Percentiles rank a stretch among this genome's conserved stretches.
Conservation (phyloP, 495 filamentous ascomycete species). For the Aspergillus cavernicola region DNA sequence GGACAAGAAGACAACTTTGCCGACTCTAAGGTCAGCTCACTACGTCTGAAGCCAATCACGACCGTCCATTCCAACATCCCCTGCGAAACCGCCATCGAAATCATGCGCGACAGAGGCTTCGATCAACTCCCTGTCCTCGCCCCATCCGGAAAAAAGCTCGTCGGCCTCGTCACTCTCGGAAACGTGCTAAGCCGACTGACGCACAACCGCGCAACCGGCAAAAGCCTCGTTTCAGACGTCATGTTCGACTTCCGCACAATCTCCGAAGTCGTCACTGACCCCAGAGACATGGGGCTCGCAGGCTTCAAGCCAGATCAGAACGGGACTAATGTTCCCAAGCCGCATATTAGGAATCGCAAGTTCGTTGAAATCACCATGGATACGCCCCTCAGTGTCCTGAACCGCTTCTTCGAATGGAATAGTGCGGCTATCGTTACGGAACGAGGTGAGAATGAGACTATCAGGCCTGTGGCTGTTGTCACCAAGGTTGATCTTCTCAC, state of each 20-base stretch:
- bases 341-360: slow-evolving; percentile 50
- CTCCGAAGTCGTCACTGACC: slow-evolving; percentile 82
- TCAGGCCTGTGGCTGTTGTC: slow-evolving; percentile 84
- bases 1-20: slow-evolving; percentile 55
- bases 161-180: slow-evolving; percentile 88
- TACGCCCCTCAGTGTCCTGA: slow-evolving; percentile 77
- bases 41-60: slow-evolving; percentile 88
- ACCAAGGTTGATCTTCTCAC: slow-evolving; percentile 94
- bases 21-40: slow-evolving; percentile 69
- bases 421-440: slow-evolving; percentile 92
- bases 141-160: slow-evolving; percentile 62
- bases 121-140: slow-evolving; percentile 91
- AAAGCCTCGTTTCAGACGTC: slow-evolving; percentile 73
- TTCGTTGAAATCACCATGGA: slow-evolving; percentile 94
- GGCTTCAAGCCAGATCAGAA: slow-evolving; percentile 8
- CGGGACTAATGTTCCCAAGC: slow-evolving; percentile 8
- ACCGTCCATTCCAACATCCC: slow-evolving; percentile 64
- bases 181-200: slow-evolving; percentile 91
- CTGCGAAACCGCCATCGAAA: slow-evolving; percentile 85
- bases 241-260: slow-evolving; percentile 94
- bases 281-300: slow-evolving; percentile 52
- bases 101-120: slow-evolving; percentile 94
- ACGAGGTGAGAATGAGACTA: slow-evolving; percentile 48
- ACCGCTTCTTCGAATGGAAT: slow-evolving; percentile 96
- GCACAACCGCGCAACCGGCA: slow-evolving; percentile 66